Evolutionary conservation across 2,329 filamentous ascomycete genomes (phyloP), one percentile per base, ranked within the genome.

Genomic region (Colletotrichum aenigma): DNA sequence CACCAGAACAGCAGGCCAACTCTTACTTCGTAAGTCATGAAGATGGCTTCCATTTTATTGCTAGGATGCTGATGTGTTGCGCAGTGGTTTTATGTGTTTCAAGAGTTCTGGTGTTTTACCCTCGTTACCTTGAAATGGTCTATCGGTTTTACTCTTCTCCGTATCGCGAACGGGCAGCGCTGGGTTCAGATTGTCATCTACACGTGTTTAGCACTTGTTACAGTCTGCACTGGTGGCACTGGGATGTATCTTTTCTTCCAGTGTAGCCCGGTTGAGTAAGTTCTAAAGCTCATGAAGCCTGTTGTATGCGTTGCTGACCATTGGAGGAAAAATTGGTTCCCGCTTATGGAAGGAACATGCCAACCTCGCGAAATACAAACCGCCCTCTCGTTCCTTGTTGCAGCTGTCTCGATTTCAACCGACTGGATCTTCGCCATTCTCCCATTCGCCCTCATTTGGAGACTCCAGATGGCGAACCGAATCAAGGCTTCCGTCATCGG

Each of bases 221-320:
- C 73, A 26, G 26, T 73, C 3, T 75, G 73, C 34, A 75, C 73
- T 5, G 73, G 73, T 24, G 73, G 73, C n/a, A 75, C 73, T n/a
- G 73, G 73, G 43, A 73, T 75, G 73, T 75, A 75, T 10, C n/a
- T 75, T 43, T 75, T 75, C 18, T 75, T 75, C 6, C 73, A 73
- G 30, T 75, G 73, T 13, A 67, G 64, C 7, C 73, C 73, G 9
- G 73, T 73, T 60, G 73, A 75, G 73, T 75, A 32, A 52, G 73
- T 73, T 15, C n/a, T 62, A 7, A 7, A 4, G 7, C n/a, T 13
- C 3, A 4, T 2, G 18, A 3, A n/a, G 8, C 36, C 15, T 13
- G 13, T 7, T n/a, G 36, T 21, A 56, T 12, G 34, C 43, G 43
- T 52, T 21, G 21, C 56, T 61, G 18, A 70, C 30, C 8, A 4